Conservation (phyloP, 345 rosid species). For the Cardiospermum halicacabum region DNA sequence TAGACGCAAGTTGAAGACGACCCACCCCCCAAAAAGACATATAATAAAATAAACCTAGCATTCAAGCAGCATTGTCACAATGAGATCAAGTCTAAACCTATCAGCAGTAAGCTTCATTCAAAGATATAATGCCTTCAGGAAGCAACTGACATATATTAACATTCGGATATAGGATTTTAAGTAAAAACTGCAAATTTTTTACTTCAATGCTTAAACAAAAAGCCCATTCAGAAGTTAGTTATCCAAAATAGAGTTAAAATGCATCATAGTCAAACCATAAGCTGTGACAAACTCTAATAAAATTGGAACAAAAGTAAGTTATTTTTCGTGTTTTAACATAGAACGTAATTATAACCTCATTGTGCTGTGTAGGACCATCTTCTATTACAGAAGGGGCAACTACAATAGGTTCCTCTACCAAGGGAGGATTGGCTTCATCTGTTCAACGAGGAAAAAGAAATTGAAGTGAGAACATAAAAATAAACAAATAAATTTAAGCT, state of each 20-base stretch:
- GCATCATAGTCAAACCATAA: not conserved
- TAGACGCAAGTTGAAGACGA: not conserved
- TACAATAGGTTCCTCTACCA: slow-evolving; percentile 26
- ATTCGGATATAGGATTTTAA: not conserved
- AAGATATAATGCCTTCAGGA: not conserved
- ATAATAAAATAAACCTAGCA: not conserved
- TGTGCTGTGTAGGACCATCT: slow-evolving; percentile 27
- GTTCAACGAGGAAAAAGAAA: slow-evolving; percentile 19
- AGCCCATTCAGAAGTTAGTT: not conserved
- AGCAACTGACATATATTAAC: not conserved
- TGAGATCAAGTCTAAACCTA: not conserved
- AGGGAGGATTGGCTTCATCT: slow-evolving; percentile 34
- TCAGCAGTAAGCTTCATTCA: not conserved
- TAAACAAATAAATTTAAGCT: no score
- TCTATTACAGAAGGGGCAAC: slow-evolving; percentile 24
- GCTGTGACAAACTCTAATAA: not conserved
- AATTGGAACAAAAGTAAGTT: slow-evolving; percentile 3
- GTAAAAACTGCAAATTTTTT: not conserved
- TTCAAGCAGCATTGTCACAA: not conserved
- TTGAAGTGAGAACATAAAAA: slow-evolving; percentile 16
- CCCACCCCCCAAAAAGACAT: not conserved
- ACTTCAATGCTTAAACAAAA: not conserved
- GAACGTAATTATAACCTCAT: slow-evolving; percentile 23
- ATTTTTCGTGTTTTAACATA: not conserved
- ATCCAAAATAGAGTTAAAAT: not conserved